phyloP scores from a whole-genome alignment of 2,329 filamentous ascomycete species.

The Epicoccum nigrum region DNA sequence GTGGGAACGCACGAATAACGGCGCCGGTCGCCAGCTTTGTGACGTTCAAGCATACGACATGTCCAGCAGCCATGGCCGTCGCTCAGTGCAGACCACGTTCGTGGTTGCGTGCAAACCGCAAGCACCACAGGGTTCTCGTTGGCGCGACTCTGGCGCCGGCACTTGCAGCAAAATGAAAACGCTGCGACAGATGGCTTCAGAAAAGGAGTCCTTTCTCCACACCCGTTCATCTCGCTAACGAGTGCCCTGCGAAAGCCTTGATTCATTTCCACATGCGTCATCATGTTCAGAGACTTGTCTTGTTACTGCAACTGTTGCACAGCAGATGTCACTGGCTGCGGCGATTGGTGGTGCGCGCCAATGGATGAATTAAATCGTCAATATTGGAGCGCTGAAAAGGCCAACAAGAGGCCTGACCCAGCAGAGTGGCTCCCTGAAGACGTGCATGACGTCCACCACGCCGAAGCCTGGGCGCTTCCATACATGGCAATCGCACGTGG shows the following conservation, averaged over 20 bases:
- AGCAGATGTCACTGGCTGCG: slow-evolving; percentile 28
- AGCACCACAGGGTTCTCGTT: slow-evolving; percentile 30
- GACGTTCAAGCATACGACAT: slow-evolving; percentile 12
- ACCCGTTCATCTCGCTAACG: slow-evolving; percentile 47
- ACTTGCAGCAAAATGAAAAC: slow-evolving; percentile 41
- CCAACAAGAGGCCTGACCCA: slow-evolving; percentile 33
- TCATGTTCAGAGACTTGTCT: slow-evolving; percentile 23
- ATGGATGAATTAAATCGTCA: slow-evolving; percentile 22
- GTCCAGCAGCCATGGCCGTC: slow-evolving; percentile 2
- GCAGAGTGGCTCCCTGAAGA: slow-evolving; percentile 30
- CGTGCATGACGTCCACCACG: slow-evolving; percentile 39
- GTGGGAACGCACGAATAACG: slow-evolving; percentile 18
- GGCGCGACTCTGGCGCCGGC: slow-evolving; percentile 27
- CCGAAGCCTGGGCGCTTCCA: slow-evolving; percentile 28
- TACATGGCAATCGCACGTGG: slow-evolving; percentile 35
- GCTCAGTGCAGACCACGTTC: slow-evolving; percentile 2
- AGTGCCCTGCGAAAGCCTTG: slow-evolving; percentile 24
- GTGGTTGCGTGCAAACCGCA: neutral
- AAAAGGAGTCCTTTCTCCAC: slow-evolving; percentile 44
- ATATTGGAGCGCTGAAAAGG: slow-evolving; percentile 21
- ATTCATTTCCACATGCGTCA: slow-evolving; percentile 39
- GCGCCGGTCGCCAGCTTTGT: slow-evolving; percentile 1
- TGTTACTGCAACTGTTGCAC: slow-evolving; percentile 29
- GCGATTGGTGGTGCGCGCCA: slow-evolving; percentile 24
- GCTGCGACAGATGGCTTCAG: slow-evolving; percentile 17